Evolutionary conservation across 2,329 filamentous ascomycete genomes (phyloP).

Genomic region (Xylaria sp.): DNA sequence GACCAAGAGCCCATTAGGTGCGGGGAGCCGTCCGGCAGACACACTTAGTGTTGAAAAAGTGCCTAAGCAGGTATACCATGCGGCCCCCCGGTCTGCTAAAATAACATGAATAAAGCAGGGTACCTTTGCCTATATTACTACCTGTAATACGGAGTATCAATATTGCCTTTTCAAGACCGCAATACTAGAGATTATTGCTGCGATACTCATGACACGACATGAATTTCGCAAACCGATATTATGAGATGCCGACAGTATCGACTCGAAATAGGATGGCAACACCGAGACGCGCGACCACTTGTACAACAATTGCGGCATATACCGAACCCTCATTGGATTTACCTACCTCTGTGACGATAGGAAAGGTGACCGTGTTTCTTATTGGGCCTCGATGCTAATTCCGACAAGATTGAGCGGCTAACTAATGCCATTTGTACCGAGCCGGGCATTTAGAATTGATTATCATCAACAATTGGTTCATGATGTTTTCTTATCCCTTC

Average conservation of each 20-base stretch:
- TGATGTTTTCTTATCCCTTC: too few relatives aligned
- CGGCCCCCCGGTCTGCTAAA: not conserved
- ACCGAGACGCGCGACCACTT: not conserved
- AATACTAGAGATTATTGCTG: not conserved
- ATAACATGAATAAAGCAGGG: slow-evolving; percentile 3
- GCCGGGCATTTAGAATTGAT: not conserved
- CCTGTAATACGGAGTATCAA: not conserved
- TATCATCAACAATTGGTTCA: not conserved
- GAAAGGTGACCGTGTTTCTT: not conserved
- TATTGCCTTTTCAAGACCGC: not conserved
- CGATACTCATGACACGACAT: not conserved
- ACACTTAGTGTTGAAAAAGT: not conserved
- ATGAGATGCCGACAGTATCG: not conserved
- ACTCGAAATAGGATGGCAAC: not conserved
- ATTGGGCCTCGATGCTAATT: not conserved
- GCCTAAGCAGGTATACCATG: not conserved
- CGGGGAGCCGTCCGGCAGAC: slow-evolving; percentile 16
- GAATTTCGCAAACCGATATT: not conserved
- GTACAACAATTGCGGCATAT: not conserved
- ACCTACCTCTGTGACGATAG: not conserved
- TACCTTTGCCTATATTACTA: not conserved
- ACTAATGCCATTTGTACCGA: slow-evolving; percentile 3
- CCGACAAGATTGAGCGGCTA: not conserved
- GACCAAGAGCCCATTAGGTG: not conserved
- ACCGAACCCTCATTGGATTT: not conserved